These are phyloP conservation scores for Termitomyces sp. DNA, from an alignment of 768 basidiomycete genomes.

Conservation along the genomic window DNA sequence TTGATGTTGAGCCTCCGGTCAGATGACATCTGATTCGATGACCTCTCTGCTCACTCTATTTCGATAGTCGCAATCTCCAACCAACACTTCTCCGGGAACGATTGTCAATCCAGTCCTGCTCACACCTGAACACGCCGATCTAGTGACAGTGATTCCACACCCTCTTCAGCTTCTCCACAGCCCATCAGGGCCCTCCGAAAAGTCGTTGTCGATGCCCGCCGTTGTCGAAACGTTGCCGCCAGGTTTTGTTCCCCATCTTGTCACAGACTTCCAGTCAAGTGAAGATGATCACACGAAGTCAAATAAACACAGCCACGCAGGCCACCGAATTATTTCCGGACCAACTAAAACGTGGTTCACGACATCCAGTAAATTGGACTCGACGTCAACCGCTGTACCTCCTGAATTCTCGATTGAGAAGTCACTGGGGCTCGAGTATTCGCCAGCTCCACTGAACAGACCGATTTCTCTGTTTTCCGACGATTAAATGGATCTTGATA, in stretches of 20 bases:
- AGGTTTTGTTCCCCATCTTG: slow-evolving; percentile 32
- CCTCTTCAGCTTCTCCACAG: not conserved
- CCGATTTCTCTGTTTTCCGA: slow-evolving; percentile 11
- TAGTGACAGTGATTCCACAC: slow-evolving; percentile 13
- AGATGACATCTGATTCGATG: slow-evolving; percentile 10
- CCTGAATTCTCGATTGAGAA: not conserved
- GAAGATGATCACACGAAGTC: not conserved
- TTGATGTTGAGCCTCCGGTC: slow-evolving; percentile 43
- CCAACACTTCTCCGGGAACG: slow-evolving; percentile 24
- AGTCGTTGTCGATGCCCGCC: not conserved
- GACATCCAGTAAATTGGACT: not conserved
- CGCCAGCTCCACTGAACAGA: slow-evolving; percentile 5
- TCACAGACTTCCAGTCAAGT: slow-evolving; percentile 2
- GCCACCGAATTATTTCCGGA: slow-evolving; percentile 7
- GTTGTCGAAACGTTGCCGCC: slow-evolving; percentile 26
- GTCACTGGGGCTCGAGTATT: not conserved
- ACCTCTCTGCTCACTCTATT: not conserved
- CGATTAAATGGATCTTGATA: not conserved
- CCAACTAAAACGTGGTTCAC: not conserved
- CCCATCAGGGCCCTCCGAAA: not conserved
- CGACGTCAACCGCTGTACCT: not conserved
- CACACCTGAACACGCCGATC: slow-evolving; percentile 34
- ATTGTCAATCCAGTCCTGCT: slow-evolving; percentile 33
- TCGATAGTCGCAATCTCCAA: slow-evolving; percentile 33
- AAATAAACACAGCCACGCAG: not conserved